Percentiles rank a stretch among this genome's conserved stretches.
Conservation (phyloP, 2,329 filamentous ascomycete genomes). For the Epicoccum sorghinum region DNA sequence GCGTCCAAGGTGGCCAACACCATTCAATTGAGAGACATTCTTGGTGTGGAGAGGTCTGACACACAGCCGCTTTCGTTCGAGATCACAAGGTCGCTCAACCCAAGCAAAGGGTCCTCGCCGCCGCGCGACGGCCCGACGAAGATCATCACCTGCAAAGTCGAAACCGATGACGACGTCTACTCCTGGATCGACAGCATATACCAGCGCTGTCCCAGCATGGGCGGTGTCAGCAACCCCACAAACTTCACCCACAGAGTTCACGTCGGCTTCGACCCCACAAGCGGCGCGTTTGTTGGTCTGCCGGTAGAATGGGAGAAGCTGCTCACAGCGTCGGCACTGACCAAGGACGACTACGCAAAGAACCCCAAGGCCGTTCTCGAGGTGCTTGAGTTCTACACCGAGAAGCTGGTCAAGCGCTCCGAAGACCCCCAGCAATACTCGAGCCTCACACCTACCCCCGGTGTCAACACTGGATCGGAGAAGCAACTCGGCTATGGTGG, state of each 20-base stretch:
- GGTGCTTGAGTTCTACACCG: slow-evolving; percentile 83
- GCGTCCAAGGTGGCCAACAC: slow-evolving; percentile 82
- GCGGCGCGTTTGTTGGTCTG: slow-evolving; percentile 91
- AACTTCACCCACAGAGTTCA: slow-evolving; percentile 98
- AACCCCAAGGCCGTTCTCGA: slow-evolving; percentile 78
- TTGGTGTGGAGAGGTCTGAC: slow-evolving; percentile 89
- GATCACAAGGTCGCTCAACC: slow-evolving; percentile 75
- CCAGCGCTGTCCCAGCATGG: slow-evolving; percentile 94
- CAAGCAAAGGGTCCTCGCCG: slow-evolving; percentile 64
- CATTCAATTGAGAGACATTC: slow-evolving; percentile 83
- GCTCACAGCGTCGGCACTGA: slow-evolving; percentile 93
- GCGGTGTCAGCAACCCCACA: slow-evolving; percentile 96
- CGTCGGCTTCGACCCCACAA: slow-evolving; percentile 94
- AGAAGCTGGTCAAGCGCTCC: slow-evolving; percentile 74
- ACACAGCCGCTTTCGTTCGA: slow-evolving; percentile 92
- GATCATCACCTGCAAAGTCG: slow-evolving; percentile 89
- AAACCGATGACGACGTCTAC: slow-evolving; percentile 95
- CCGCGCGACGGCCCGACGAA: slow-evolving; percentile 82
- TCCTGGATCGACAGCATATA: slow-evolving; percentile 99
- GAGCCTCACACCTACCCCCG: slow-evolving; percentile 71
- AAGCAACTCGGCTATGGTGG: slow-evolving; percentile 57
- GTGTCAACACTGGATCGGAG: slow-evolving; percentile 54
- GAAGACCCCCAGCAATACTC: slow-evolving; percentile 74
- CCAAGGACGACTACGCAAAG: slow-evolving; percentile 97
- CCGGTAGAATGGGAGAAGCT: slow-evolving; percentile 97